These are phyloP conservation scores for Kernera saxatilis DNA, from an alignment of 345 rosid genomes.

Conservation along the genomic window DNA sequence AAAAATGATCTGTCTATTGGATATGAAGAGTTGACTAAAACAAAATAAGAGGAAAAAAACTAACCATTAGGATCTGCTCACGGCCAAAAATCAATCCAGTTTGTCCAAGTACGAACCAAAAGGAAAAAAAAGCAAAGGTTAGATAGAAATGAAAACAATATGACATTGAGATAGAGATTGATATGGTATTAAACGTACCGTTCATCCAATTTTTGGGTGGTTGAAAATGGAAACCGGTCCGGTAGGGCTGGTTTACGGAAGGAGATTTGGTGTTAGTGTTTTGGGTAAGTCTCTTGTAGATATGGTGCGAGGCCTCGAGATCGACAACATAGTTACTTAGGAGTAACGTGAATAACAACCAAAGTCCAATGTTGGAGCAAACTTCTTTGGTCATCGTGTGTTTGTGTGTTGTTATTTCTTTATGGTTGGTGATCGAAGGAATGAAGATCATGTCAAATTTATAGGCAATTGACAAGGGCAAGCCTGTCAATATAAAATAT, in stretches of 20 bases:
- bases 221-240: conserved; percentile 68
- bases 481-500: conserved; percentile 12
- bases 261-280: conserved; percentile 23
- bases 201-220: conserved; percentile 77
- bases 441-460: conserved; percentile 3
- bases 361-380: conserved; percentile 17
- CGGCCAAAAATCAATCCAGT: conserved; percentile 5
- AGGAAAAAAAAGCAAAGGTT: neutral
- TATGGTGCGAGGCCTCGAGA: conserved; percentile 50
- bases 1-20: conserved; percentile 23
- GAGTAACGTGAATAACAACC: conserved; percentile 35
- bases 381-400: conserved; percentile 25
- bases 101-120: conserved; percentile 12
- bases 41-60: conserved; percentile 5
- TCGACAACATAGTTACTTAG: conserved; percentile 36
- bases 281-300: conserved; percentile 24
- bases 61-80: conserved; percentile 74
- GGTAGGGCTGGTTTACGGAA: conserved; percentile 42
- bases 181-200: conserved; percentile 32
- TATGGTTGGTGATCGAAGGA: neutral
- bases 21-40: conserved; percentile 29
- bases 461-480: conserved; percentile 24
- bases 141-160: neutral
- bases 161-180: neutral
- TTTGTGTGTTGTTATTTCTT: neutral